Base-by-base conservation (phyloP, 345 rosid species). In the Geranium rotundifolium region DNA sequence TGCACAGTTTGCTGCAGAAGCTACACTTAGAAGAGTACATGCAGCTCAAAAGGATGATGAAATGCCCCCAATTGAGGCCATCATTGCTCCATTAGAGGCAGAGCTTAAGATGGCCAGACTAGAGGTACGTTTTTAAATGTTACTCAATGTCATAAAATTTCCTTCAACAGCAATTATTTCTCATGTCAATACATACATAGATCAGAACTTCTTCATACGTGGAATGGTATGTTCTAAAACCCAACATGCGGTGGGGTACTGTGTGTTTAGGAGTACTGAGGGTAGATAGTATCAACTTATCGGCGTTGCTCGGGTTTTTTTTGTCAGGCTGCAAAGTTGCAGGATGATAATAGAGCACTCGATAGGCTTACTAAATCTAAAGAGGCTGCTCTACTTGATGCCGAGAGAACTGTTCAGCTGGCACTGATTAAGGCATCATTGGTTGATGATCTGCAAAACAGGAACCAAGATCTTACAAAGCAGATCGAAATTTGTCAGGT, bases 401-500 rank as follows among this genome's bases (percentile, higher is more conserved):
- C 84, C 62, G 84, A 80, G 74, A 80, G 73, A 65, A 72, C 81
- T 59, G 76, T 80, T 64, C 71, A 76, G 72, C 65, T 80, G 63
- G 84, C 84, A 63, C 49, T 80, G 69, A 75, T 75, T 15, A 80
- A 80, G 68, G 84, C 84, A 67, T 77, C 84, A 19, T 59, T 80
- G 67, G 81, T 74, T 50, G 84, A 80, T 74, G 81, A 80, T 65
- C 72, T 80, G 66, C 84, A 74, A 76, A 80, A 80, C 64, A 80
- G 76, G 62, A 80, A 77, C 60, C 84, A 80, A 72, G 84, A 80
- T 34, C 63, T 80, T 19, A 74, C 72, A 79, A 80, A 80, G 71
- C 84, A 80, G 75, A 76, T 80, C 52, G 84, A 77, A 66, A 80
- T 80, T 50, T 80, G 81, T 67, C 84, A 80, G 81, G 84, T 80